phyloP scores from a whole-genome alignment of 2,329 filamentous ascomycete species.

The Thelonectria blattea region DNA sequence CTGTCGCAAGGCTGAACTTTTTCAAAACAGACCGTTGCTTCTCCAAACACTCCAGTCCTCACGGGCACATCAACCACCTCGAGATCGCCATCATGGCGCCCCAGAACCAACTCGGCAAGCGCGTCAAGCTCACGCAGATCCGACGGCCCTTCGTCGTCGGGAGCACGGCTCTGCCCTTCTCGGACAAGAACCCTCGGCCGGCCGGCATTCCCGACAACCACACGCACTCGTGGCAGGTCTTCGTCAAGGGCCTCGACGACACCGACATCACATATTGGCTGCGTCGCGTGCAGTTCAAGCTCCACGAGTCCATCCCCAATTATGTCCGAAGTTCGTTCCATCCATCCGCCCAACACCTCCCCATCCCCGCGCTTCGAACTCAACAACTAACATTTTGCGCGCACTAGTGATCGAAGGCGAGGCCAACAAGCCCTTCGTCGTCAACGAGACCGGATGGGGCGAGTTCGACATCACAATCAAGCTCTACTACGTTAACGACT shows the following conservation, averaged over 20 bases:
- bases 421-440: slow-evolving; percentile 73
- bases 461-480: slow-evolving; percentile 98
- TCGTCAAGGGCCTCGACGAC: slow-evolving; percentile 87
- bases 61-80: not conserved
- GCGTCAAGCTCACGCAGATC: slow-evolving; percentile 70
- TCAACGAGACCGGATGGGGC: slow-evolving; percentile 95
- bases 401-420: slow-evolving; percentile 79
- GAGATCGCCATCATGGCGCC: slow-evolving; percentile 58
- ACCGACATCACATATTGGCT: slow-evolving; percentile 95
- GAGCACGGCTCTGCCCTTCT: slow-evolving; percentile 79
- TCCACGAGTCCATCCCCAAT: slow-evolving; percentile 96
- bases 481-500: slow-evolving; percentile 88
- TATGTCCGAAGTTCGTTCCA: slow-evolving; percentile 79
- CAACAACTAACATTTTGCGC: no score
- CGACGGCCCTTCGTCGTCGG: slow-evolving; percentile 74
- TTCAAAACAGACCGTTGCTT: slow-evolving; percentile 1
- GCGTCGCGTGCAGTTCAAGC: slow-evolving; percentile 95
- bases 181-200: slow-evolving; percentile 80
- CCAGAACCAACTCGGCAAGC: slow-evolving; percentile 63
- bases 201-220: slow-evolving; percentile 83
- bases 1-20: slow-evolving; percentile 19
- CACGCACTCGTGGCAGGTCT: slow-evolving; percentile 96
- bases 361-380: no score
- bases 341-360: no score
- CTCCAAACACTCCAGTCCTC: not conserved